Evolutionary conservation across 2,329 filamentous ascomycete species (phyloP).

Genomic region (Paraphoma chrysanthemicola): DNA sequence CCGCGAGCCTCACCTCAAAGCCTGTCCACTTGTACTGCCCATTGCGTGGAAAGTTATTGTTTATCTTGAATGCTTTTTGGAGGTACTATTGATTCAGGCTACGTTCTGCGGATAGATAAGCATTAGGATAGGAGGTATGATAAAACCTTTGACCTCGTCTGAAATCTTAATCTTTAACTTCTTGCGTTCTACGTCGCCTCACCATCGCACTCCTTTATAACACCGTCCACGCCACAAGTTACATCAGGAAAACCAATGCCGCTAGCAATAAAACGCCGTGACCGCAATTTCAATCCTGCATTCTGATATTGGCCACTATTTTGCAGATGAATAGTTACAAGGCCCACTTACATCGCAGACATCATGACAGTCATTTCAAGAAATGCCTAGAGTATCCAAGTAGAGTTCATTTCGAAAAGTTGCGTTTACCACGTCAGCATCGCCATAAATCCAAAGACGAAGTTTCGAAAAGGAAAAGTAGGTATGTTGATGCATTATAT

Average conservation of each 20-base stretch:
- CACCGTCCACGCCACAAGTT: neutral
- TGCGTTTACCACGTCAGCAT: conserved; percentile 10
- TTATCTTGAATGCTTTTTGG: too few relatives aligned
- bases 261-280: neutral
- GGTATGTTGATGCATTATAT: conserved; percentile 8
- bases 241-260: neutral
- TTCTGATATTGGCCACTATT: conserved; percentile 9
- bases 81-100: too few relatives aligned
- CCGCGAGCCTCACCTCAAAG: too few relatives aligned
- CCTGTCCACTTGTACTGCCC: too few relatives aligned
- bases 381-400: conserved; percentile 14
- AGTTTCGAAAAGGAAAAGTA: conserved; percentile 2
- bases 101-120: too few relatives aligned
- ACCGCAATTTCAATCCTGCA: conserved; percentile 13
- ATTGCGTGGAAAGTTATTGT: too few relatives aligned
- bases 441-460: conserved; percentile 10
- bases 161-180: too few relatives aligned
- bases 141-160: too few relatives aligned
- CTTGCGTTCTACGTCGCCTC: neutral
- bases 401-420: conserved; percentile 18
- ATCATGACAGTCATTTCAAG: conserved; percentile 10
- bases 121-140: too few relatives aligned
- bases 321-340: conserved; percentile 13
- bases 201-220: neutral
- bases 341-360: conserved; percentile 20